Conservation (phyloP, 2,329 filamentous ascomycete genomes). For the Aureobasidium sp. region DNA sequence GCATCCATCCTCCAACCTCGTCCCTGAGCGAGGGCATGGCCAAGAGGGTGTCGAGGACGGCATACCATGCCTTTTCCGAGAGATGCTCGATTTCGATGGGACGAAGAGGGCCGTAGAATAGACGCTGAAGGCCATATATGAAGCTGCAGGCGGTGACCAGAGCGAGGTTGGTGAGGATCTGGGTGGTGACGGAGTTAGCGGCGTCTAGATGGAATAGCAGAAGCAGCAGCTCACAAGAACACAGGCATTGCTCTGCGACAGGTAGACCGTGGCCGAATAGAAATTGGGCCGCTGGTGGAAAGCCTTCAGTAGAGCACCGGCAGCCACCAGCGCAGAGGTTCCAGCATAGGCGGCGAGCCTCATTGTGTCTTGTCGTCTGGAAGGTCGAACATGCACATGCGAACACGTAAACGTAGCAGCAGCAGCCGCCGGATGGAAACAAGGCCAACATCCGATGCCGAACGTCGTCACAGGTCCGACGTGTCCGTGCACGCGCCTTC, state of each 20-base stretch:
- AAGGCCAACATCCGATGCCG: not conserved
- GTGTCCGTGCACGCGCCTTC: not conserved
- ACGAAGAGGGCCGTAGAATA: slow-evolving; percentile 84
- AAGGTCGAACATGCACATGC: not conserved
- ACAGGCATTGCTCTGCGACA: slow-evolving; percentile 93
- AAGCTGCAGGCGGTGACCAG: slow-evolving; percentile 74
- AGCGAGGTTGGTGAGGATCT: slow-evolving; percentile 88
- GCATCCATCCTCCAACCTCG: slow-evolving; percentile 87
- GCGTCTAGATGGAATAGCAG: not conserved
- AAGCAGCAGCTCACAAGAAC: slow-evolving; percentile 57
- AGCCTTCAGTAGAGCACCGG: slow-evolving; percentile 76
- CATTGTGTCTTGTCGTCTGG: slow-evolving; percentile 17
- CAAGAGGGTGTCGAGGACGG: slow-evolving; percentile 90
- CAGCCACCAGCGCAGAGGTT: slow-evolving; percentile 73
- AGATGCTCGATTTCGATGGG: slow-evolving; percentile 94
- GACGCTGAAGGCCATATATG: slow-evolving; percentile 78
- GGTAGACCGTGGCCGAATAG: slow-evolving; percentile 94
- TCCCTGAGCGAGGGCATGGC: slow-evolving; percentile 98
- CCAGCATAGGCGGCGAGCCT: slow-evolving; percentile 21
- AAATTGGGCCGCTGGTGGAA: slow-evolving; percentile 96
- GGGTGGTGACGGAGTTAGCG: slow-evolving; percentile 9
- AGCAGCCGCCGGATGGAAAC: not conserved
- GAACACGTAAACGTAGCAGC: not conserved
- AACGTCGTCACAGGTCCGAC: not conserved
- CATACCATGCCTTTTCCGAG: slow-evolving; percentile 97